These are phyloP conservation scores for Penicillium steckii DNA, from an alignment of 495 filamentous ascomycete genomes.

Conservation along the genomic window DNA sequence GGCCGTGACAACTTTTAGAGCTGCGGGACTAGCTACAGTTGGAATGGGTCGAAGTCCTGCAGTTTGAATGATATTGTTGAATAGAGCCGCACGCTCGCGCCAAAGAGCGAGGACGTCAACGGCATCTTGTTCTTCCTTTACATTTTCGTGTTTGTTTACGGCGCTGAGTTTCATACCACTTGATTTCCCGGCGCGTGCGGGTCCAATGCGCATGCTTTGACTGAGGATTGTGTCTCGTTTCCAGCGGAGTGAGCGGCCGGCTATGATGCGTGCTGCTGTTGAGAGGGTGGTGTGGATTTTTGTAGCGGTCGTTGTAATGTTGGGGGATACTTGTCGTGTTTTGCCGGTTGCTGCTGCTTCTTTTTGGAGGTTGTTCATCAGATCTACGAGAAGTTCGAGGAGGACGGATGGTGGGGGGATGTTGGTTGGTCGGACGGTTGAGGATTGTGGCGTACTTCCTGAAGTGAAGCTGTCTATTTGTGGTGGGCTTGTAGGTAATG, in stretches of 20 bases:
- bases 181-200: conserved; percentile 60
- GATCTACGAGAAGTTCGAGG: conserved; percentile 67
- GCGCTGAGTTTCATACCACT: conserved; percentile 88
- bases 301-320: conserved; percentile 17
- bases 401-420: conserved; percentile 85
- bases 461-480: conserved; percentile 15
- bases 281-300: conserved; percentile 55
- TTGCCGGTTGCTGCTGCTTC: conserved; percentile 30
- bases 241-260: conserved; percentile 84
- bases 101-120: conserved; percentile 73
- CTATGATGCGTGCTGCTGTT: conserved; percentile 76
- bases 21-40: conserved; percentile 62
- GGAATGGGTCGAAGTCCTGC: conserved; percentile 52
- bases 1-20: conserved; percentile 54
- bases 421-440: conserved; percentile 69
- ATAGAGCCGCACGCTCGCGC: conserved; percentile 47
- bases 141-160: conserved; percentile 73
- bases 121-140: conserved; percentile 84
- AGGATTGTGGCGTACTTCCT: conserved; percentile 7
- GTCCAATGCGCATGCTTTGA: conserved; percentile 84
- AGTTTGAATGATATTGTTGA: conserved; percentile 40
- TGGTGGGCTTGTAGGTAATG: conserved; percentile 3
- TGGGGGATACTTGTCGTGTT: neutral
- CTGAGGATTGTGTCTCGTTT: conserved; percentile 81
- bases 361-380: conserved; percentile 53